phyloP scores from a whole-genome alignment of 2,329 filamentous ascomycete species.

The Grosmannia serpens region DNA sequence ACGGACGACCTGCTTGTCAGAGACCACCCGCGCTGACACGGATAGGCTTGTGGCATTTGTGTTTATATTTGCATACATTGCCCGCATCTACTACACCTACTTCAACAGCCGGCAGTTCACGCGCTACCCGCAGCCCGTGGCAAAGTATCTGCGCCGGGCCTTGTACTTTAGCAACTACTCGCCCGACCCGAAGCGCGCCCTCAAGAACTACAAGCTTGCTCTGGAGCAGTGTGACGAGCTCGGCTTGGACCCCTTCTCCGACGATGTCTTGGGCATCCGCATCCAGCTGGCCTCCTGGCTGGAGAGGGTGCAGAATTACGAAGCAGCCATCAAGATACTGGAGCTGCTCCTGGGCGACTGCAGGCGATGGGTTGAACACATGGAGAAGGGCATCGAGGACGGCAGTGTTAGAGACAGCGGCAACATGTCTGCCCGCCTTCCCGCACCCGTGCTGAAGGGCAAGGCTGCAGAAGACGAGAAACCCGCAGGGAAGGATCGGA shows the following conservation, averaged over 20 bases:
- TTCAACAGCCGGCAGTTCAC: slow-evolving; percentile 46
- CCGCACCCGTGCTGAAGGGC: not conserved
- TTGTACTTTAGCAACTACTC: slow-evolving; percentile 76
- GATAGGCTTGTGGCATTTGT: slow-evolving; percentile 23
- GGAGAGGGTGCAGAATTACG: slow-evolving; percentile 61
- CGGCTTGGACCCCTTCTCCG: slow-evolving; percentile 76
- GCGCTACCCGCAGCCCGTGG: slow-evolving; percentile 56
- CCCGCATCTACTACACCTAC: slow-evolving; percentile 38
- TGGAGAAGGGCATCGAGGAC: slow-evolving; percentile 38
- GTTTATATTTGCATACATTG: slow-evolving; percentile 24
- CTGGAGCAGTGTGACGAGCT: slow-evolving; percentile 60
- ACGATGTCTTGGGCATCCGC: slow-evolving; percentile 83
- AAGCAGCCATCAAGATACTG: slow-evolving; percentile 62
- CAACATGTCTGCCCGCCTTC: slow-evolving; percentile 1
- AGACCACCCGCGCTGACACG: not conserved
- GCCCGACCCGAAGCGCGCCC: slow-evolving; percentile 62
- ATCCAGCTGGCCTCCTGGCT: slow-evolving; percentile 71
- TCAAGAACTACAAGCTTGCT: slow-evolving; percentile 75
- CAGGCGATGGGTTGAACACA: slow-evolving; percentile 43
- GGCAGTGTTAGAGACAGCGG: slow-evolving; percentile 23
- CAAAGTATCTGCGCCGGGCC: slow-evolving; percentile 68
- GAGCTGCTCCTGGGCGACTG: slow-evolving; percentile 66
- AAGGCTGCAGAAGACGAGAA: not conserved
- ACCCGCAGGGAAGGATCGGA: slow-evolving; percentile 1
- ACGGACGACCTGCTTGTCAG: not conserved